Evolutionary conservation across 202 grass and related monocot species (phyloP), one percentile per base, ranked within the genome.

Genomic region (Carex sylvatica): DNA sequence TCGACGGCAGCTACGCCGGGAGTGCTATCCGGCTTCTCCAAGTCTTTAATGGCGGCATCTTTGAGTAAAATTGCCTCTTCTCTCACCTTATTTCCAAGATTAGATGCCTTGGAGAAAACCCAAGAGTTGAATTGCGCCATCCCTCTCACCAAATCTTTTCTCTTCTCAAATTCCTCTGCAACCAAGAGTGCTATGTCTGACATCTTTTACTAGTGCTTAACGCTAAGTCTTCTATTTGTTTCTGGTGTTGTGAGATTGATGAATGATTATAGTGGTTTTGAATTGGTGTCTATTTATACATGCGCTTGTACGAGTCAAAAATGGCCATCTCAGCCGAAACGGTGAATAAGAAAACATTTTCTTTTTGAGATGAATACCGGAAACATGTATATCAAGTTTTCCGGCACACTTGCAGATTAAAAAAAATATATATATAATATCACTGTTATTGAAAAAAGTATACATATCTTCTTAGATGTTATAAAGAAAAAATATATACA

Each of bases 131-230:
- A 90, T 82, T 86, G 81, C 65, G 83, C 86, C 28, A 73, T 80
- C 26, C 87, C 74, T 10, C 18, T 77, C 51, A 40, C 84, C 11
- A 40, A 82, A 44, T 71, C 86, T 66, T 83, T 47, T 79, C 85
- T 83, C 89, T 85, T 98, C 90, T 95, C 87, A 81, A 88, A 91
- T 85, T 98, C 90, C 85, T 98, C 95, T 5, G 77, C 75, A 80
- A 95, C 90, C 85, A 98, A 81, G 40, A 94, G 84, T 68, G 90
- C 90, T 74, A 98, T 91, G 87, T 98, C 92, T 14, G 88, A 83
- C 95, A 98, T 98, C 22, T 9, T 67, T 52, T n/a, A 15, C 14
- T 75, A 2, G 2, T 75, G 49, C 46, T 74, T 8, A 72, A 5
- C 10, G 36, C 19, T 46, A 13, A 44, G 31, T 55, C 30, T 52